Evolutionary conservation across 2,329 filamentous ascomycete species (phyloP).

Genomic region (Neofusicoccum kwambonambiense): DNA sequence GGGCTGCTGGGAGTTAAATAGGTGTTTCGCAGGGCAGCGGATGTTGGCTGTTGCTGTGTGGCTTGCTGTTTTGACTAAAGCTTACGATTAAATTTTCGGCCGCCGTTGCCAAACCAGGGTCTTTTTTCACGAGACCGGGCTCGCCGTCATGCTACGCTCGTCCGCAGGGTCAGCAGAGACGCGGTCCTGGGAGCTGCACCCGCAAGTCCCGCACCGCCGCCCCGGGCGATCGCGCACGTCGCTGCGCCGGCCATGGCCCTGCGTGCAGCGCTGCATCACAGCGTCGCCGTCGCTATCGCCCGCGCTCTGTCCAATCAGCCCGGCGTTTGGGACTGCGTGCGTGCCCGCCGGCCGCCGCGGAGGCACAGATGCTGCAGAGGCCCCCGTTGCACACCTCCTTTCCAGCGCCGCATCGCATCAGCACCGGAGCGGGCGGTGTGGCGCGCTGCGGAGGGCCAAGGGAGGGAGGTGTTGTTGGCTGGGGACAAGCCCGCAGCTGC

Average conservation of each 20-base stretch:
- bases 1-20: slow-evolving; percentile 7
- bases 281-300: not conserved
- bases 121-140: slow-evolving; percentile 12
- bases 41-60: slow-evolving; percentile 10
- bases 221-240: not conserved
- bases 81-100: slow-evolving; percentile 15
- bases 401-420: slow-evolving; percentile 1
- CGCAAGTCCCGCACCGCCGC: not conserved
- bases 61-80: slow-evolving; percentile 16
- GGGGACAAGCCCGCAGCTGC: slow-evolving; percentile 5
- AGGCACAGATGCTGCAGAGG: slow-evolving; percentile 12
- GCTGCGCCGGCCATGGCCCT: not conserved
- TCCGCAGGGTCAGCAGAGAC: slow-evolving; percentile 4
- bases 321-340: not conserved
- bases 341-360: not conserved
- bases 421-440: slow-evolving; percentile 1
- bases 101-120: slow-evolving; percentile 5
- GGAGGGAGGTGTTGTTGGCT: slow-evolving; percentile 1
- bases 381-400: slow-evolving; percentile 12
- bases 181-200: not conserved
- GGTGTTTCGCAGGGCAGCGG: not conserved
- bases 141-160: not conserved
- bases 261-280: not conserved
- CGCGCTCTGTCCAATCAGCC: slow-evolving; percentile 1
- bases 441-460: not conserved